Evolutionary conservation across 805 yeast species (phyloP).

Genomic region (Hanseniaspora lindneri): DNA sequence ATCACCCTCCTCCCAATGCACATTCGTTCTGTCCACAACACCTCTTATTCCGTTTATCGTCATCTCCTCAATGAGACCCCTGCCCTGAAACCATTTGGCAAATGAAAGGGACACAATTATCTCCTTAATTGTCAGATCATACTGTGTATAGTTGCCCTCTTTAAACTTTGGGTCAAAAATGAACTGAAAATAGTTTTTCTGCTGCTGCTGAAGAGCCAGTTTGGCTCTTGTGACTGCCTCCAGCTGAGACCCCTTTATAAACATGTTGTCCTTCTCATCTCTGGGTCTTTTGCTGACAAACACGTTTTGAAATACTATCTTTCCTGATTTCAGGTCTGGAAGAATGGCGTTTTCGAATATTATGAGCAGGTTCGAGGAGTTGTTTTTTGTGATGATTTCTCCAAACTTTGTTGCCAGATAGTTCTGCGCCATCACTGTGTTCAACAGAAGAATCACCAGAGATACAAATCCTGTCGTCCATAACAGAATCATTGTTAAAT

Average conservation of each 20-base stretch:
- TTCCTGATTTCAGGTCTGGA: conserved; percentile 86
- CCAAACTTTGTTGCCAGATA: conserved; percentile 73
- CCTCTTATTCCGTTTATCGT: conserved; percentile 82
- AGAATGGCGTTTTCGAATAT: conserved; percentile 88
- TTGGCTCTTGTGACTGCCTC: conserved; percentile 53
- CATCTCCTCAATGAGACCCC: conserved; percentile 71
- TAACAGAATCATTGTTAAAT: conserved; percentile 60
- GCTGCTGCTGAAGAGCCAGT: conserved; percentile 26
- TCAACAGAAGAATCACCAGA: conserved; percentile 57
- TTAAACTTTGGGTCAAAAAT: conserved; percentile 38
- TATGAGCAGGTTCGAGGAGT: conserved; percentile 61
- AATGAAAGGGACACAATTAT: conserved; percentile 71
- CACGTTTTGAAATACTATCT: conserved; percentile 71
- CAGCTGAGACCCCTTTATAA: conserved; percentile 61
- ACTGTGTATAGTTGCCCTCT: conserved; percentile 94
- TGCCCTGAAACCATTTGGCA: conserved; percentile 78
- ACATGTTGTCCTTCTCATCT: conserved; percentile 29
- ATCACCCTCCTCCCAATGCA: conserved; percentile 68
- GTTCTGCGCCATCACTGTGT: conserved; percentile 50
- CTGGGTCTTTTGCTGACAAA: conserved; percentile 78
- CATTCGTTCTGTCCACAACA: conserved; percentile 81
- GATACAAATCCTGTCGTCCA: conserved; percentile 93
- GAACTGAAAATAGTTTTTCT: conserved; percentile 16
- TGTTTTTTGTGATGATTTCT: conserved; percentile 61
- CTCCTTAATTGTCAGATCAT: conserved; percentile 79